These are phyloP conservation scores for Phylloporus sp. DNA, from an alignment of 1,284 basidiomycete genomes.

Conservation along the genomic window DNA sequence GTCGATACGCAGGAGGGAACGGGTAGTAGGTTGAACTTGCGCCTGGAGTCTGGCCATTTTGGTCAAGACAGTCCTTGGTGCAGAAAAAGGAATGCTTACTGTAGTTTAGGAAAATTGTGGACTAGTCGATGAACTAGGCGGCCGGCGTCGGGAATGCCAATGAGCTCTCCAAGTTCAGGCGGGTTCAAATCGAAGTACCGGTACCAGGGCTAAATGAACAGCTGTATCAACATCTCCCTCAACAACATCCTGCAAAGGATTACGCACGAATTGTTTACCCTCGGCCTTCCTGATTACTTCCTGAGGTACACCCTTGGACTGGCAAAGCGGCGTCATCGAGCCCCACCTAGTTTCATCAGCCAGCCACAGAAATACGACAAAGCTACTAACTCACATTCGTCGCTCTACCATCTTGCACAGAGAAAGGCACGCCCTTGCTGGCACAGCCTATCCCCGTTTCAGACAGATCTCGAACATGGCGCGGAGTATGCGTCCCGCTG, in stretches of 20 bases:
- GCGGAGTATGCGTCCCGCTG: conserved; percentile 91
- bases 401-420: conserved; percentile 98
- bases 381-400: conserved; percentile 61
- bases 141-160: conserved; percentile 93
- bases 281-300: conserved; percentile 94
- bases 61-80: not conserved
- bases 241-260: conserved; percentile 2
- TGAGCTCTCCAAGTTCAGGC: conserved; percentile 91
- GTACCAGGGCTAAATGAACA: conserved; percentile 79
- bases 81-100: conserved; percentile 52
- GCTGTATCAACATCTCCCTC: not conserved
- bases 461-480: conserved; percentile 99
- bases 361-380: not conserved
- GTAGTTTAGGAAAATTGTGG: conserved; percentile 95
- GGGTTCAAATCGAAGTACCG: conserved; percentile 90
- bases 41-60: conserved; percentile 72
- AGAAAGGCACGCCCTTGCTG: conserved; percentile 89
- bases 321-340: conserved; percentile 96
- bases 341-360: conserved; percentile 73
- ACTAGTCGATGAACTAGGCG: conserved; percentile 93
- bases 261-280: conserved; percentile 92
- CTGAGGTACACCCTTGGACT: conserved; percentile 89
- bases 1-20: conserved; percentile 87
- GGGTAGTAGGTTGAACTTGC: conserved; percentile 92
- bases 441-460: conserved; percentile 97